These are phyloP conservation scores for Zoysia matrella DNA, from an alignment of 202 grass and related monocot species.

Conservation along the genomic window DNA sequence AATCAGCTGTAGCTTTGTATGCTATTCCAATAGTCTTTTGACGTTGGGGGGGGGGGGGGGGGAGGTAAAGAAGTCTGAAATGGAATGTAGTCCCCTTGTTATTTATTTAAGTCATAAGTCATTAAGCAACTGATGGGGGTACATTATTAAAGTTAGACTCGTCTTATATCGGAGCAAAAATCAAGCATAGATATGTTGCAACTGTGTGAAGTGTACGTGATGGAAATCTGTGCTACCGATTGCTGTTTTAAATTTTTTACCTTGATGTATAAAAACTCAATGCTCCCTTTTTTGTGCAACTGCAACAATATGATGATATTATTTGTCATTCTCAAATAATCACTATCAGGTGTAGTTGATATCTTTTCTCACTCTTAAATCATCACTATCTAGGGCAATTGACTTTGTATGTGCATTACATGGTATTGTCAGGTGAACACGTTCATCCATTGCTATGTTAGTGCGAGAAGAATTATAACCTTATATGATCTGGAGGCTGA, in stretches of 20 bases:
- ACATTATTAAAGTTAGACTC: constrained; percentile 11
- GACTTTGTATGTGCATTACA: constrained; percentile 21
- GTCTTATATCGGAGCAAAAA: constrained; percentile 3
- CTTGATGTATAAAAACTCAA: neutral
- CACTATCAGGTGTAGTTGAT: neutral
- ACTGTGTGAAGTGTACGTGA: neutral
- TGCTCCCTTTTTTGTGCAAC: neutral
- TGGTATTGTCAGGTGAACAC: constrained; percentile 72
- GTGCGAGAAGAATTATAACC: constrained; percentile 72
- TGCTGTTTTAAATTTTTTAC: constrained; percentile 30
- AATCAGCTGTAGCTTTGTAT: neutral
- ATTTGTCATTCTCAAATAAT: no score
- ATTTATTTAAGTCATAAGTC: constrained; percentile 1
- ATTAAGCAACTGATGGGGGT: neutral
- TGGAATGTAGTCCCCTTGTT: neutral
- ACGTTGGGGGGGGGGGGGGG: no score
- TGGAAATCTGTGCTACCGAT: neutral
- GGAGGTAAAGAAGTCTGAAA: neutral
- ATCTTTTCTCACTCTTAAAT: constrained; percentile 25
- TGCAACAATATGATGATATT: neutral
- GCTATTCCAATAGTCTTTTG: neutral
- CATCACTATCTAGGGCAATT: constrained; percentile 25
- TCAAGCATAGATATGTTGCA: neutral
- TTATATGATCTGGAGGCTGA: constrained; percentile 82
- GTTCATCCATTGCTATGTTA: constrained; percentile 90